These are phyloP conservation scores for Pichia nakasei DNA, from an alignment of 805 yeast genomes.

Conservation along the genomic window DNA sequence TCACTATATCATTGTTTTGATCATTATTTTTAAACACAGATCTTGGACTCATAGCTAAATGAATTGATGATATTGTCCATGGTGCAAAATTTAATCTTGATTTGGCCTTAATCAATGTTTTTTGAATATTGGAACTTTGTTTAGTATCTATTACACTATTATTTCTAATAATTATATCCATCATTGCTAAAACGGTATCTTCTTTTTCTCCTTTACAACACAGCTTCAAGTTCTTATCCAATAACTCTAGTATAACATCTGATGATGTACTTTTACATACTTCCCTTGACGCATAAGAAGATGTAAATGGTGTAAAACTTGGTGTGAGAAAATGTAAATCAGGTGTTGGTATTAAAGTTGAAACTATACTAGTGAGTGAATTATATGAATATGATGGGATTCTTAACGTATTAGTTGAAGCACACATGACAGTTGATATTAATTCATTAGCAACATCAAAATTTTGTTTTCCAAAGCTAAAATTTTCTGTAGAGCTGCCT, in stretches of 20 bases:
- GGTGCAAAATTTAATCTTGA: slow-evolving; percentile 71
- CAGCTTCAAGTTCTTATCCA: slow-evolving; percentile 73
- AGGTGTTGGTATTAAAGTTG: slow-evolving; percentile 81
- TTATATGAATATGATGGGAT: slow-evolving; percentile 83
- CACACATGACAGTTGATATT: slow-evolving; percentile 76
- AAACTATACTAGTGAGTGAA: slow-evolving; percentile 70
- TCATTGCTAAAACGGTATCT: slow-evolving; percentile 48
- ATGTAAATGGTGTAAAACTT: slow-evolving; percentile 65
- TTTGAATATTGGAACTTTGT: slow-evolving; percentile 36
- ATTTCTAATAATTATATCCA: slow-evolving; percentile 62
- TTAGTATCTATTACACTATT: neutral
- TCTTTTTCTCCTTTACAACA: slow-evolving; percentile 36
- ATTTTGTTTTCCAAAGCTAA: slow-evolving; percentile 51
- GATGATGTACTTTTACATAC: slow-evolving; percentile 66
- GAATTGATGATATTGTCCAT: slow-evolving; percentile 75
- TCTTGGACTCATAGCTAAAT: slow-evolving; percentile 65
- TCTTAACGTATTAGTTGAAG: slow-evolving; percentile 78
- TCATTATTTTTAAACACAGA: slow-evolving; percentile 43
- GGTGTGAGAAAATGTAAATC: slow-evolving; percentile 68
- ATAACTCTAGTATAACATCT: slow-evolving; percentile 74
- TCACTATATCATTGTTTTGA: slow-evolving; percentile 36
- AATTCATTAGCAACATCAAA: slow-evolving; percentile 76
- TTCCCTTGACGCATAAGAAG: slow-evolving; percentile 50
- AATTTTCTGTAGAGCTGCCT: slow-evolving; percentile 56
- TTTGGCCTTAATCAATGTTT: slow-evolving; percentile 47